These are phyloP conservation scores for Cercospora canescens DNA, from an alignment of 2,329 filamentous ascomycete species.

Conservation along the genomic window DNA sequence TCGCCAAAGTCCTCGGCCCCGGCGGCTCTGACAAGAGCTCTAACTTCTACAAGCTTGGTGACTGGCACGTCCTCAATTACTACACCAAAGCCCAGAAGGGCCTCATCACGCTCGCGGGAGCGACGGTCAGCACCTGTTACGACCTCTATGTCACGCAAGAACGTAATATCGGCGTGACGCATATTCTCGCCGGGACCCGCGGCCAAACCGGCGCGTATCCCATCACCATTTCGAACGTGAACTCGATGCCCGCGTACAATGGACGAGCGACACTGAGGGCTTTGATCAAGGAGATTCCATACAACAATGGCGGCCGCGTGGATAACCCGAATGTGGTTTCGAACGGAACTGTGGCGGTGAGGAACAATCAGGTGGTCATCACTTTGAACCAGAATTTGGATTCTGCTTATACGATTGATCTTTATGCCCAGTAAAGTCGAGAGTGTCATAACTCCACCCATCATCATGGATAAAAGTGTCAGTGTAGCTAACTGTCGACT, in stretches of 20 bases:
- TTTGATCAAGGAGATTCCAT: not conserved
- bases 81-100: not conserved
- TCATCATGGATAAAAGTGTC: no score
- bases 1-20: not conserved
- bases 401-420: not conserved
- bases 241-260: not conserved
- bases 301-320: not conserved
- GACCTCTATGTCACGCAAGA: not conserved
- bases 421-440: not conserved
- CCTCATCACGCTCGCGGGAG: not conserved
- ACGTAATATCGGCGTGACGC: not conserved
- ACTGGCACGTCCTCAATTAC: slow-evolving; percentile 1
- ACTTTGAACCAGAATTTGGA: not conserved
- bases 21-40: not conserved
- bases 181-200: not conserved
- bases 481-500: no score
- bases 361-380: not conserved
- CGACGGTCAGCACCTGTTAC: not conserved
- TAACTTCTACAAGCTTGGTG: not conserved
- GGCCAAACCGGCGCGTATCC: not conserved
- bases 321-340: not conserved
- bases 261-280: not conserved
- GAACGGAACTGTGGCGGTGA: not conserved
- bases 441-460: no score
- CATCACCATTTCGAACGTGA: not conserved